A percentile compares a stretch with the other conserved stretches of the same genome.
These are phyloP conservation scores for Aspergillus carlsbadensis DNA, from an alignment of 495 filamentous ascomycete species.

Conservation along the genomic window DNA sequence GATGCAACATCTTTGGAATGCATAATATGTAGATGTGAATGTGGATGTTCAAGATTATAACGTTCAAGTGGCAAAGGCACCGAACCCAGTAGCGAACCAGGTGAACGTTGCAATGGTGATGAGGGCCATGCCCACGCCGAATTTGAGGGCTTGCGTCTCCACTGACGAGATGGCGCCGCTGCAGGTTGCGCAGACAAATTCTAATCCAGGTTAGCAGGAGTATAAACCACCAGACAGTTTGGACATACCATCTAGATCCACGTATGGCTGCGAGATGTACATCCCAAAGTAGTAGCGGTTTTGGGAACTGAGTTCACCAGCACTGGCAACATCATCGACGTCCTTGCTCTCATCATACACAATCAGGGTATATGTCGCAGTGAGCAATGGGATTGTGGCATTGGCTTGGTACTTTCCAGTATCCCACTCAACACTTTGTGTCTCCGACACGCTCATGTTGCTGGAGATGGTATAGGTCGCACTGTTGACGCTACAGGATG, in stretches of 20 bases:
- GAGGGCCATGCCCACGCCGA: conserved; percentile 69
- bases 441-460: conserved; percentile 60
- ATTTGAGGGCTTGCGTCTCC: conserved; percentile 66
- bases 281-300: conserved; percentile 73
- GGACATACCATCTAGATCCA: conserved; percentile 57
- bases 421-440: conserved; percentile 72
- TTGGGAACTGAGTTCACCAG: conserved; percentile 71
- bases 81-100: conserved; percentile 78
- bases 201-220: conserved; percentile 29
- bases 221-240: neutral
- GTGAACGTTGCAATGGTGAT: conserved; percentile 82
- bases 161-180: conserved; percentile 63
- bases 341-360: conserved; percentile 72
- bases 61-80: conserved; percentile 45
- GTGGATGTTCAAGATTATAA: neutral
- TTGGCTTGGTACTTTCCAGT: conserved; percentile 66
- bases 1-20: conserved; percentile 22
- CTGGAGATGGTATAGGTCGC: conserved; percentile 64
- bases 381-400: conserved; percentile 60
- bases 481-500: conserved; percentile 68
- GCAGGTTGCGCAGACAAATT: conserved; percentile 68
- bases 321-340: conserved; percentile 58
- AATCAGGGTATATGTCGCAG: conserved; percentile 78
- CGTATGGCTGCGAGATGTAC: conserved; percentile 70
- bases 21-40: conserved; percentile 12